These are phyloP conservation scores for Parastagonospora nodorum DNA, from an alignment of 2,329 filamentous ascomycete species.

Conservation along the genomic window DNA sequence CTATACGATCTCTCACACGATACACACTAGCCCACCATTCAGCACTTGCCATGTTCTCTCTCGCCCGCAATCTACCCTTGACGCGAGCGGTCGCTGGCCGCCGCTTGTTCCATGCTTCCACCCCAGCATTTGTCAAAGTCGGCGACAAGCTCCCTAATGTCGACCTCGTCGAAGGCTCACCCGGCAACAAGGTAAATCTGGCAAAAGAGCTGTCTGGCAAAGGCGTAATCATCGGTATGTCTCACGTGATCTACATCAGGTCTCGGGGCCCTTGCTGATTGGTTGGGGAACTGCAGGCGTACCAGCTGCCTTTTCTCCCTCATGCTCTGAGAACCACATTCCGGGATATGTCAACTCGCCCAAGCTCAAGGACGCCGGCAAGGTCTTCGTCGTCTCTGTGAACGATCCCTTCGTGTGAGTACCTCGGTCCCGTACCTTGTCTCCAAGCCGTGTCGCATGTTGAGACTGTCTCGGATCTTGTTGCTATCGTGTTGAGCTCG, in stretches of 20 bases:
- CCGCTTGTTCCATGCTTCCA: constrained; percentile 66
- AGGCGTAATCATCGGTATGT: constrained; percentile 71
- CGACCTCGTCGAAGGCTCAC: constrained; percentile 81
- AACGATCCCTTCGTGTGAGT: constrained; percentile 94
- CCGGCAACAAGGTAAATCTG: constrained; percentile 89
- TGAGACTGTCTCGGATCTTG: constrained; percentile 18
- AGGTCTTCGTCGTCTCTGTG: constrained; percentile 88
- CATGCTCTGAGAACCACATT: constrained; percentile 73
- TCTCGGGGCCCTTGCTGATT: constrained; percentile 7
- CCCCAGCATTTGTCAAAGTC: constrained; percentile 68
- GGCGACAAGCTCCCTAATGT: constrained; percentile 81
- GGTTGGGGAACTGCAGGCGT: constrained; percentile 31
- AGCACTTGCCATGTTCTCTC: constrained; percentile 26
- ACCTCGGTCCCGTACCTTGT: background rate
- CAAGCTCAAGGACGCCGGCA: constrained; percentile 76
- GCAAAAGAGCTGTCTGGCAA: constrained; percentile 75
- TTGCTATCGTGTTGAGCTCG: constrained; percentile 9
- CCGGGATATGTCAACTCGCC: constrained; percentile 85
- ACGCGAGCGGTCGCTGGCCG: constrained; percentile 23
- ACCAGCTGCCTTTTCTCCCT: constrained; percentile 56
- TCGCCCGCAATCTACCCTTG: constrained; percentile 37
- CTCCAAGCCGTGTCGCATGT: background rate
- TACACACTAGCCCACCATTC: constrained; percentile 6
- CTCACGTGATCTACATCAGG: constrained; percentile 3
- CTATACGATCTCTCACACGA: constrained; percentile 4